phyloP scores from a whole-genome alignment of 1,139 yeast genomes.

The Nakaseomyces delphensis region DNA sequence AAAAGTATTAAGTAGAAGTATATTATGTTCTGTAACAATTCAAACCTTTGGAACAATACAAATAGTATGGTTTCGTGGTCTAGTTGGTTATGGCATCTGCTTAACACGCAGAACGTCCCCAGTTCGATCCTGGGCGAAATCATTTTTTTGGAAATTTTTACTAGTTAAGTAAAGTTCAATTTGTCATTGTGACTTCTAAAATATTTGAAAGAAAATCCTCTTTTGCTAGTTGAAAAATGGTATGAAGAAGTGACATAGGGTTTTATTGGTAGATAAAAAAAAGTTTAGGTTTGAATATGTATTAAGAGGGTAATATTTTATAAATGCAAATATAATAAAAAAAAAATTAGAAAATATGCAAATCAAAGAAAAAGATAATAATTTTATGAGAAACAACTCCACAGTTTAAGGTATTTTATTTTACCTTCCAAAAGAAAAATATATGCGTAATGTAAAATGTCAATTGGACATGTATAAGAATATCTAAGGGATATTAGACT shows the following conservation, averaged over 20 bases:
- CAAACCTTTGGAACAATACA: not conserved
- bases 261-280: no score
- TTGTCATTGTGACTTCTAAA: no score
- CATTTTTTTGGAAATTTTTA: constrained; percentile 37
- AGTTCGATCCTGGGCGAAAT: constrained; percentile 99
- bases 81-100: constrained; percentile 99
- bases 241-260: no score
- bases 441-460: not conserved
- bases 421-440: not conserved
- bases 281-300: not conserved
- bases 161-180: no score
- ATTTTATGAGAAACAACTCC: not conserved
- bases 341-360: not conserved
- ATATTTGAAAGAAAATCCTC: no score
- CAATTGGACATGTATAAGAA: not conserved
- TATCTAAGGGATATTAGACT: constrained; percentile 1
- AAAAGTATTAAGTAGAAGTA: no score
- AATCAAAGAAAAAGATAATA: not conserved
- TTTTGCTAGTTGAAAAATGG: no score
- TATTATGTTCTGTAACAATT: not conserved
- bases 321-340: not conserved
- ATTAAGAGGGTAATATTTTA: not conserved
- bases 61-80: constrained; percentile 64
- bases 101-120: constrained; percentile 99
- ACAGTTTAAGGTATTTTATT: not conserved